These are phyloP conservation scores for Leonotis leonurus DNA, from an alignment of 257 asterid genomes.

Conservation along the genomic window DNA sequence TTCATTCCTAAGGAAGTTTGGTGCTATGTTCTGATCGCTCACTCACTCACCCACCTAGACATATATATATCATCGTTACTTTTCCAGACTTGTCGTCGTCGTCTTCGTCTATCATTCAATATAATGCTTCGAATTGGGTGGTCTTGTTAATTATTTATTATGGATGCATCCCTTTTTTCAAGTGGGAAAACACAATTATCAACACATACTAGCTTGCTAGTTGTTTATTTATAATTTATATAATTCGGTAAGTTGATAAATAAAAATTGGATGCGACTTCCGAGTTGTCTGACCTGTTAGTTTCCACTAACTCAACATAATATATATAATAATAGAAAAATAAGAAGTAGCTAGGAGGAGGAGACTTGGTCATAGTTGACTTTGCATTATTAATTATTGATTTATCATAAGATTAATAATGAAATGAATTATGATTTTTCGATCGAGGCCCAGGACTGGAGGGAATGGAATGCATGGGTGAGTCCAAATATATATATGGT, in stretches of 20 bases:
- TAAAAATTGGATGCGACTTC: background rate
- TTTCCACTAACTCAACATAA: background rate
- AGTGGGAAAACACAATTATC: too few species aligned
- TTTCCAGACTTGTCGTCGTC: background rate
- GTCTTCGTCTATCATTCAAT: too few species aligned
- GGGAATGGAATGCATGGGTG: too few species aligned
- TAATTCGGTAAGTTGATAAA: background rate
- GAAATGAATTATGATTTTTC: too few species aligned
- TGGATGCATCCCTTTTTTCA: too few species aligned
- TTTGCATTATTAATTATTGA: background rate
- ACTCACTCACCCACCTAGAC: background rate
- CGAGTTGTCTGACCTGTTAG: background rate
- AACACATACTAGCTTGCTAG: too few species aligned
- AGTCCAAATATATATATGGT: too few species aligned
- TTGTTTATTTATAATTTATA: background rate
- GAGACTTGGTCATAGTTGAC: background rate
- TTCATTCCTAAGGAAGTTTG: conserved; percentile 26
- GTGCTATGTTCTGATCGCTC: conserved; percentile 15
- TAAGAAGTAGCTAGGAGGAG: background rate
- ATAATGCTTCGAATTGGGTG: too few species aligned
- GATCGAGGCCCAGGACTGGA: too few species aligned
- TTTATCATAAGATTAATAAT: too few species aligned
- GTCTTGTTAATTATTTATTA: too few species aligned
- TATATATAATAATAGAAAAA: background rate
- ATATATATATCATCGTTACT: background rate